Evolutionary conservation across 371 early-diverging fungal species (phyloP), one percentile per base, ranked within the genome.

Genomic region (Saksenaea oblongispora): DNA sequence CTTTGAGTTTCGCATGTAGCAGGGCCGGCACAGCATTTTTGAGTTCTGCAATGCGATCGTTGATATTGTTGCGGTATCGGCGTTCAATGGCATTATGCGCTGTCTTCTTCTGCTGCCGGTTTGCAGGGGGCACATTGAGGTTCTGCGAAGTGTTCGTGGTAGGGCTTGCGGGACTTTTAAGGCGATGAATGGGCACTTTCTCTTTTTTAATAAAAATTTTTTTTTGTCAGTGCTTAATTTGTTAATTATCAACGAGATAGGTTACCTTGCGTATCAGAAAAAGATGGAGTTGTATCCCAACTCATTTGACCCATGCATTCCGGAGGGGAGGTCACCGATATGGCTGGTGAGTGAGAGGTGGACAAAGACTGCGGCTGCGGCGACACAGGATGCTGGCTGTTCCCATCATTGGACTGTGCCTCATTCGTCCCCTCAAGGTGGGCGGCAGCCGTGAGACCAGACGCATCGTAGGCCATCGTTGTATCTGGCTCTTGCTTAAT

Each of bases 1-100:
- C 70, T 67, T 84, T 84, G 14, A 78, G 66, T 67, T 84, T 84
- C 37, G 84, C 77, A 71, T 87, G 82, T 34, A 88, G 74, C 5
- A 96, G 77, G 0, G 95, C 94, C 0, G 97, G 97, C 2, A 96
- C 93, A 0, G 91, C 89, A 60, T 85, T 83, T 63, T 89, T 89
- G 8, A 96, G 82, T 53, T 95, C 94, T 31, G 89, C 78, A 56
- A 96, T 95, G 35, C 95, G 87, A 61, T 95, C 92, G 82, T 96
- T 96, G 74, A 96, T 93, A 73, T 95, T 96, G 75, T 93, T 95
- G 61, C 97, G 88, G 72, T 95, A 95, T 47, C 94, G 88, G 13
- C 93, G 87, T 74, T 96, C 97, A 53, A 95, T 95, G 4, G 93
- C 95, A 62, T 95, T 96, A 71, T 96, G 97, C 1, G 95, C 93